phyloP scores from a whole-genome alignment of 352 stramenopile species.

The Hyaloperonospora brassicae region DNA sequence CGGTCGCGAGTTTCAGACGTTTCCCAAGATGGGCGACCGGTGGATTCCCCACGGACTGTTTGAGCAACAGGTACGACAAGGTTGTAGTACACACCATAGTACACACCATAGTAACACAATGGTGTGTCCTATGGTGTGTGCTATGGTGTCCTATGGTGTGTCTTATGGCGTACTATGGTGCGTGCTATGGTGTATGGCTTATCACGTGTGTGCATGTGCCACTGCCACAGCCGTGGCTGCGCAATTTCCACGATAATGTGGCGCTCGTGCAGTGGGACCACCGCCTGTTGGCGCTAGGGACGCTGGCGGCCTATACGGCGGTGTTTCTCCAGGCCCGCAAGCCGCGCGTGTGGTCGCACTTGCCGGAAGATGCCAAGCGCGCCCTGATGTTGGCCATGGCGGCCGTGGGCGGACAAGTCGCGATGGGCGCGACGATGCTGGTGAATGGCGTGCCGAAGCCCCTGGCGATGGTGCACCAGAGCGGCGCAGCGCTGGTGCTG shows the following conservation, averaged over 20 bases:
- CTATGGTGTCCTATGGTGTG: not conserved
- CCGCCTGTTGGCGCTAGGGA: constrained; percentile 86
- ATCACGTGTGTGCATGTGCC: not conserved
- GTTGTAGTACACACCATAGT: too few relatives aligned
- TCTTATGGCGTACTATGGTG: not conserved
- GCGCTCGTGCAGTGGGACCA: constrained; percentile 96
- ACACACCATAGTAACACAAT: too few relatives aligned
- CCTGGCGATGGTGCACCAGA: constrained; percentile 90
- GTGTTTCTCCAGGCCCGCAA: constrained; percentile 54
- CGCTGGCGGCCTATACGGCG: constrained; percentile 46
- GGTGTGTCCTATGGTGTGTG: not conserved
- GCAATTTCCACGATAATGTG: constrained; percentile 95
- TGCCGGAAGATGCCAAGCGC: constrained; percentile 51
- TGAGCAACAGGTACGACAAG: constrained; percentile 31
- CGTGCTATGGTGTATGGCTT: not conserved
- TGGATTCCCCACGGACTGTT: constrained; percentile 84
- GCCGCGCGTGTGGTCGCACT: constrained; percentile 50
- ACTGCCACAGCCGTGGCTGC: constrained; percentile 28
- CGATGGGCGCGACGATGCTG: constrained; percentile 90
- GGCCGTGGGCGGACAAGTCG: constrained; percentile 54
- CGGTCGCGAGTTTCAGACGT: constrained; percentile 96
- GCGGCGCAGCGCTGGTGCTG: constrained; percentile 43
- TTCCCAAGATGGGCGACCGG: constrained; percentile 86
- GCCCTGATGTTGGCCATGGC: constrained; percentile 49
- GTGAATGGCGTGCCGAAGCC: constrained; percentile 91